These are phyloP conservation scores for Ascochyta lentis DNA, from an alignment of 2,329 filamentous ascomycete genomes.

Conservation along the genomic window DNA sequence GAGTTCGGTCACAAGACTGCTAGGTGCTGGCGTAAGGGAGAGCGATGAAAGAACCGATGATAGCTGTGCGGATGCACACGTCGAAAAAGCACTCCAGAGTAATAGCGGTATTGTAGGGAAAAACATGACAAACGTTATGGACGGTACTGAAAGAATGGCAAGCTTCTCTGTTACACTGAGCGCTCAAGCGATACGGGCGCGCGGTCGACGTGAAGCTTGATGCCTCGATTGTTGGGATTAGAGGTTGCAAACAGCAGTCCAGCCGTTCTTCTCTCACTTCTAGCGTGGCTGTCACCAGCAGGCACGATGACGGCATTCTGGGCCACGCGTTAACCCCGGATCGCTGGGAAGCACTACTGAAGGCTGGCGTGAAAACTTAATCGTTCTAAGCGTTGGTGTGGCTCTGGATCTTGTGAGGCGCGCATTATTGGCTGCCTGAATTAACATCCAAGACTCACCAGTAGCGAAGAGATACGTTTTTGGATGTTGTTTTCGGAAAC, in stretches of 20 bases:
- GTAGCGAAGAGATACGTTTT: not conserved
- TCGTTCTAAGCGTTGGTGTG: not conserved
- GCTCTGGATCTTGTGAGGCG: slow-evolving; percentile 6
- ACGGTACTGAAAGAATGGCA: slow-evolving; percentile 19
- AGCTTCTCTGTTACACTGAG: slow-evolving; percentile 4
- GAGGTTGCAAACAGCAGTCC: not conserved
- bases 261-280: slow-evolving; percentile 4
- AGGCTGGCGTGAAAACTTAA: slow-evolving; percentile 9
- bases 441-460: not conserved
- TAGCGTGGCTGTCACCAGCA: slow-evolving; percentile 12
- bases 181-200: slow-evolving; percentile 6
- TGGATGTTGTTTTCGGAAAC: slow-evolving; percentile 1
- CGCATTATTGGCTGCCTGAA: slow-evolving; percentile 1
- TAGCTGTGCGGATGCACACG: slow-evolving; percentile 22
- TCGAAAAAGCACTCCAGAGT: slow-evolving; percentile 11
- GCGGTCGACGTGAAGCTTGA: not conserved
- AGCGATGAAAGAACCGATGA: slow-evolving; percentile 17
- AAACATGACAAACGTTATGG: slow-evolving; percentile 22
- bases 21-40: slow-evolving; percentile 17
- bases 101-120: slow-evolving; percentile 10
- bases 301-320: slow-evolving; percentile 28
- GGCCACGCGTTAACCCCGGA: slow-evolving; percentile 24
- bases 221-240: not conserved
- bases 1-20: slow-evolving; percentile 7
- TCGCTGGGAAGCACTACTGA: slow-evolving; percentile 17